These are phyloP conservation scores for Gossypium sturtianum DNA, from an alignment of 345 rosid species.

Conservation along the genomic window DNA sequence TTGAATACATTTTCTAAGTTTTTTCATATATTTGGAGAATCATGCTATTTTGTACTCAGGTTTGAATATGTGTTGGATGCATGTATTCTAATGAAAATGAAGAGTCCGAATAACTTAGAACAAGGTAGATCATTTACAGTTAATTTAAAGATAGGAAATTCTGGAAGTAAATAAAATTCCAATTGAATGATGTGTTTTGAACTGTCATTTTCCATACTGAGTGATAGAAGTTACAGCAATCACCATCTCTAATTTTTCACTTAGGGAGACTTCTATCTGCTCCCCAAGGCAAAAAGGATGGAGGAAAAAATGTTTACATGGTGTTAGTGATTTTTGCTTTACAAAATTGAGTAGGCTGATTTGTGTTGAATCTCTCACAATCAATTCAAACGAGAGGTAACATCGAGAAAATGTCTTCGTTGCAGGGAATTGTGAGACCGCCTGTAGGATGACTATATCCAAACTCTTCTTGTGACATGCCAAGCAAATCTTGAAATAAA, in stretches of 20 bases:
- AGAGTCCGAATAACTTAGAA: too few relatives aligned
- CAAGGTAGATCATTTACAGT: not conserved
- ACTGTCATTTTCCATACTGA: not conserved
- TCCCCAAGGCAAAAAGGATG: not conserved
- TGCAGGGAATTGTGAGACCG: constrained; percentile 38
- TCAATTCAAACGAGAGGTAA: constrained; percentile 20
- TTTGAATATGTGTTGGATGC: too few relatives aligned
- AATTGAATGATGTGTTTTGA: not conserved
- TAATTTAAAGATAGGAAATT: not conserved
- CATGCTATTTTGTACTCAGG: too few relatives aligned
- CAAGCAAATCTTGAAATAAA: constrained; percentile 19
- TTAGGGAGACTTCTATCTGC: not conserved
- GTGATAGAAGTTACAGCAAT: not conserved
- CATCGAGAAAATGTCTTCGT: constrained; percentile 30
- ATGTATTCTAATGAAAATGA: too few relatives aligned
- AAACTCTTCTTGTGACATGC: constrained; percentile 35
- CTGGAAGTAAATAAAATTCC: not conserved
- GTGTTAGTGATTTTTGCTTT: not conserved
- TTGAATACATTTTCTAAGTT: too few relatives aligned
- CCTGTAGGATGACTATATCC: constrained; percentile 39
- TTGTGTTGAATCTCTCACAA: not conserved
- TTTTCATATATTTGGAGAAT: too few relatives aligned
- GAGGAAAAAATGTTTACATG: not conserved
- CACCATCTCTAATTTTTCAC: not conserved
- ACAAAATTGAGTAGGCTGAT: not conserved